Evolutionary conservation across 2,329 filamentous ascomycete genomes (phyloP).

Genomic region (Fusarium heterosporum): DNA sequence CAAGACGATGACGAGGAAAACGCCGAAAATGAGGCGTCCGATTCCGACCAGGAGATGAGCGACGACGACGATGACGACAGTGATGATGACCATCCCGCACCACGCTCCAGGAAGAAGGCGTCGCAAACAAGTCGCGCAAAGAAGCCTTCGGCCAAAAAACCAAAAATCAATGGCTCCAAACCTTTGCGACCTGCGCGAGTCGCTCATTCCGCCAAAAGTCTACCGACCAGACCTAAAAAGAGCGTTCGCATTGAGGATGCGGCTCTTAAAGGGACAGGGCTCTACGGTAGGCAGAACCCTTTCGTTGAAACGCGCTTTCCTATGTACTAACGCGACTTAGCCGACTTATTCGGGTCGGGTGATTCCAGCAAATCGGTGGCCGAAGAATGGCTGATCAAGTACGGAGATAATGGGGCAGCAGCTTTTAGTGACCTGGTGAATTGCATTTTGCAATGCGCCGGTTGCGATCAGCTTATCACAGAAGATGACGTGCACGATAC

Average conservation of each 20-base stretch:
- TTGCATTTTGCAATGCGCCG: slow-evolving; percentile 76
- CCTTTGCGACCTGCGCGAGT: slow-evolving; percentile 53
- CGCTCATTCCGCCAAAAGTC: slow-evolving; percentile 50
- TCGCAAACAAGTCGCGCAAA: slow-evolving; percentile 60
- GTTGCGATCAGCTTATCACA: slow-evolving; percentile 82
- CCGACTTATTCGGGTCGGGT: slow-evolving; percentile 72
- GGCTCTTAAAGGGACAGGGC: slow-evolving; percentile 62
- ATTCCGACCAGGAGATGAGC: slow-evolving; percentile 60
- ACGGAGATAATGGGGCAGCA: slow-evolving; percentile 64
- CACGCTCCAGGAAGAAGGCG: slow-evolving; percentile 55
- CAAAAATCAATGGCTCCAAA: slow-evolving; percentile 70
- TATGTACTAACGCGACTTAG: slow-evolving; percentile 54
- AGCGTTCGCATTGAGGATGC: slow-evolving; percentile 62
- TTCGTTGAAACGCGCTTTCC: background rate
- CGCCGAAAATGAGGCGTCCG: slow-evolving; percentile 61
- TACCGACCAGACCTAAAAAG: slow-evolving; percentile 69
- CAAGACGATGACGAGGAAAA: slow-evolving; percentile 57
- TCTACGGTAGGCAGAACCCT: slow-evolving; percentile 61
- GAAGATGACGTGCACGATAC: slow-evolving; percentile 88
- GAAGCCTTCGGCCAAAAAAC: slow-evolving; percentile 72
- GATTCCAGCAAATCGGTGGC: slow-evolving; percentile 68
- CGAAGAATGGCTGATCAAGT: slow-evolving; percentile 69
- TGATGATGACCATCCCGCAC: slow-evolving; percentile 55
- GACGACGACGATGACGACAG: slow-evolving; percentile 62
- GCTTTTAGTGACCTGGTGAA: slow-evolving; percentile 74